These are phyloP conservation scores for Fusarium sp. DNA, from an alignment of 2,329 filamentous ascomycete species.

Conservation along the genomic window DNA sequence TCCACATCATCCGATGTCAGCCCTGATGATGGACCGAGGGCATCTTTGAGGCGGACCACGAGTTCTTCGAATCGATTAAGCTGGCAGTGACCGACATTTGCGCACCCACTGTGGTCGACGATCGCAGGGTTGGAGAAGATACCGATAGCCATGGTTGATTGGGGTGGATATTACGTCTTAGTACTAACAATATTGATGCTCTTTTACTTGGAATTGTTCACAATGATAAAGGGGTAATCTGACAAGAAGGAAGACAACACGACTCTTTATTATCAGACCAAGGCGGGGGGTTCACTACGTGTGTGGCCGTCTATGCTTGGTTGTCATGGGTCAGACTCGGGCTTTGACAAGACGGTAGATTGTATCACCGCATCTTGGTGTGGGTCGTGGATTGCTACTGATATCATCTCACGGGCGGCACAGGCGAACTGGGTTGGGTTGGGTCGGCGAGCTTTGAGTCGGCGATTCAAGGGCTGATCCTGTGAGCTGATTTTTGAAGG, in stretches of 20 bases:
- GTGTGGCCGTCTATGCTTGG: slow-evolving; percentile 41
- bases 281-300: slow-evolving; percentile 45
- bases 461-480: slow-evolving; percentile 39
- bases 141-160: slow-evolving; percentile 53
- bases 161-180: slow-evolving; percentile 26
- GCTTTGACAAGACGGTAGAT: slow-evolving; percentile 45
- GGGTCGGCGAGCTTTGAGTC: slow-evolving; percentile 15
- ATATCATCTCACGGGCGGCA: slow-evolving; percentile 35
- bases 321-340: slow-evolving; percentile 45
- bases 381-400: slow-evolving; percentile 44
- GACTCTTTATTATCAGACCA: slow-evolving; percentile 35
- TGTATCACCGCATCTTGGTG: slow-evolving; percentile 48
- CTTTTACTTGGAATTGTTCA: slow-evolving; percentile 12
- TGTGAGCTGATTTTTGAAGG: slow-evolving; percentile 43
- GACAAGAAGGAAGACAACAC: slow-evolving; percentile 42
- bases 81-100: slow-evolving; percentile 45
- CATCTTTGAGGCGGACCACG: slow-evolving; percentile 77
- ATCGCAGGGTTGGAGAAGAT: slow-evolving; percentile 47
- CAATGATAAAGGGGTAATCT: slow-evolving; percentile 22
- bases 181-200: slow-evolving; percentile 29
- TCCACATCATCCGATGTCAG: slow-evolving; percentile 86
- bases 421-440: slow-evolving; percentile 35
- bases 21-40: slow-evolving; percentile 83
- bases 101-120: slow-evolving; percentile 33
- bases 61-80: slow-evolving; percentile 73